Evolutionary conservation across 371 early-diverging fungal genomes (phyloP).

Genomic region (Dichotomocladium elegans): DNA sequence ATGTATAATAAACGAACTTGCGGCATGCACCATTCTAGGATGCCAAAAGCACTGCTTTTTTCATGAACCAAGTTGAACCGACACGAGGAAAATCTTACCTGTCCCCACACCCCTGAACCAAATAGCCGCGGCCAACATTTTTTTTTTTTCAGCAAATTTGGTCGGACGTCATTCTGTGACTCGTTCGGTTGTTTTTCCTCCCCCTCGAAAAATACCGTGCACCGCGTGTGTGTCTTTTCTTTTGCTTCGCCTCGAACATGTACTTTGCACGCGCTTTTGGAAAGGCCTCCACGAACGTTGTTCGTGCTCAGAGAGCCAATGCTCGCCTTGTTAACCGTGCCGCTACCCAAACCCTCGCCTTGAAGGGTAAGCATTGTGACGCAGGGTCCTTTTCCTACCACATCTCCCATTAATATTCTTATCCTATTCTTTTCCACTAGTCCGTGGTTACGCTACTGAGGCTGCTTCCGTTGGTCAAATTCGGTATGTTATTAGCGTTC

Average conservation of each 20-base stretch:
- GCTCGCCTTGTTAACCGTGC: slow-evolving; percentile 17
- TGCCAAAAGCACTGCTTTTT: no score
- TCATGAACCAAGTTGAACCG: no score
- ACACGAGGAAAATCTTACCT: no score
- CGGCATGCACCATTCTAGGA: no score
- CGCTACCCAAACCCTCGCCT: slow-evolving; percentile 14
- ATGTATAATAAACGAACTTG: no score
- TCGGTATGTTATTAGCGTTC: slow-evolving; percentile 46
- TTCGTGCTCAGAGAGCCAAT: slow-evolving; percentile 24
- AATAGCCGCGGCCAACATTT: no score
- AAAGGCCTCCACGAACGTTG: slow-evolving; percentile 25
- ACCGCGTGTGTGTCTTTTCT: not conserved
- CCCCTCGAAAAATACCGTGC: not conserved
- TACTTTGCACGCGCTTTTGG: slow-evolving; percentile 32
- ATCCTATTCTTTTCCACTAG: slow-evolving; percentile 6
- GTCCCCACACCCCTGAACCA: no score
- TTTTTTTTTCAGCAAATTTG: no score
- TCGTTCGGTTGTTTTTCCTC: not conserved
- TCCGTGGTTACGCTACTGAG: slow-evolving; percentile 34
- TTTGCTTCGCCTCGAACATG: slow-evolving; percentile 12
- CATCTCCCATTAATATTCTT: not conserved
- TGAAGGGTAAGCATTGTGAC: slow-evolving; percentile 22
- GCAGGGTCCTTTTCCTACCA: no score
- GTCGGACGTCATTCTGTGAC: not conserved
- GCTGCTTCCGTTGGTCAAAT: slow-evolving; percentile 38